Conservation (phyloP, 2,329 filamentous ascomycete genomes). For the Bipolaris sorokiniana region DNA sequence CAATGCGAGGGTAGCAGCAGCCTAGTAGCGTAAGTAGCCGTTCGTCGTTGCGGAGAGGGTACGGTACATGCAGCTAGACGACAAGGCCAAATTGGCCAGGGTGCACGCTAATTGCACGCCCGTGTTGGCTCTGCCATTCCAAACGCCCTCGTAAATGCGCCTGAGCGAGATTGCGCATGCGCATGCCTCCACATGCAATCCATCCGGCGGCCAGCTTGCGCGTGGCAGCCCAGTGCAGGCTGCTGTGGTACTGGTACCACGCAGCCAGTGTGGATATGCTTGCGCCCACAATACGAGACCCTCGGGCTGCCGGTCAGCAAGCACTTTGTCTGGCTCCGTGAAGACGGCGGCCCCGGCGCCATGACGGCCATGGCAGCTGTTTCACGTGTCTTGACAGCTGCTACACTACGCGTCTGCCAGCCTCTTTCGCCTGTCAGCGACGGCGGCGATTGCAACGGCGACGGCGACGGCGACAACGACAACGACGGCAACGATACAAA, state of each 20-base stretch:
- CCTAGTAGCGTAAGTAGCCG: slow-evolving; percentile 1
- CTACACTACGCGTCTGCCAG: not conserved
- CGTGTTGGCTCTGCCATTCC: slow-evolving; percentile 1
- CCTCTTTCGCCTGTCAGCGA: not conserved
- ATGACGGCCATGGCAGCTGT: slow-evolving; percentile 18
- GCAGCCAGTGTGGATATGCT: not conserved
- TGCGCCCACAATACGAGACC: not conserved
- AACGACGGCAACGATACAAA: not conserved
- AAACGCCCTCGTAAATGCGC: slow-evolving; percentile 1
- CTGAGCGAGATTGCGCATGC: slow-evolving; percentile 10
- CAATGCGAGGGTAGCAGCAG: not conserved
- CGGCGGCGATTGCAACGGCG: not conserved
- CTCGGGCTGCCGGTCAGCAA: not conserved
- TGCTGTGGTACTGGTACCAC: too few species aligned
- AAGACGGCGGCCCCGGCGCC: slow-evolving; percentile 14
- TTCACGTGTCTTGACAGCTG: slow-evolving; percentile 10
- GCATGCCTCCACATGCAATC: slow-evolving; percentile 11
- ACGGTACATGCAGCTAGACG: not conserved
- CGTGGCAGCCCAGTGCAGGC: too few species aligned
- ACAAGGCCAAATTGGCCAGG: slow-evolving; percentile 14
- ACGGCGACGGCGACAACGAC: too few species aligned
- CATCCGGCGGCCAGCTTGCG: slow-evolving; percentile 1
- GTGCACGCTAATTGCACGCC: slow-evolving; percentile 17
- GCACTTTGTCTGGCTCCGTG: not conserved
- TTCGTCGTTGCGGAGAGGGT: slow-evolving; percentile 12